Base-by-base conservation (phyloP, 1,284 basidiomycete species). In the Cutaneotrichosporon curvatum region DNA sequence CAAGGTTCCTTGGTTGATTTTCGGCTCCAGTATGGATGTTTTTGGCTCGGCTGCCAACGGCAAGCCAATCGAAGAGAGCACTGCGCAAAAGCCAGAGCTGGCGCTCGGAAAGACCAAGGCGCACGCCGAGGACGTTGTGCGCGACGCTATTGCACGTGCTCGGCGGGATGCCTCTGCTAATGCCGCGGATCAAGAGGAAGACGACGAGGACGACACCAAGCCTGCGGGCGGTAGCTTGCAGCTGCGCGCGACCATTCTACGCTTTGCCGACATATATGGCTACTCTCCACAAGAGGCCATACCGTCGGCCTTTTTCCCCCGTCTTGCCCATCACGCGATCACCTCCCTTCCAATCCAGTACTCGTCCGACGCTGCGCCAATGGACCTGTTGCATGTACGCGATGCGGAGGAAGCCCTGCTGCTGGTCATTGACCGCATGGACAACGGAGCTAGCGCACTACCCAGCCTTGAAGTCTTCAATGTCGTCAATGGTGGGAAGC, bases 201-300 rank as follows among this genome's bases (percentile, higher is more conserved):
- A 32, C 10, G 34, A 35, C 30, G 43, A 35, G 15, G 19, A 35
- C 18, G 23, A 28, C 18, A 15, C 33, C 7, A 7, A 23, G 7
- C 11, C 11, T 7, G 15, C 16, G 2, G 31, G 16, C 6, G 10
- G 16, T 18, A 37, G 25, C n/a, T n/a, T 32, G 6, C 21, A 25
- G 30, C 40, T 50, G 22, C 48, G 43, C 31, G 48, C 39, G 16
- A 41, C 55, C n/a, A 60, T 70, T 22, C 39, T 71, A 8, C 61
- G 71, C 10, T 61, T 68, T 30, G 49, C 60, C n/a, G 61, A 65
- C 14, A 51, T 71, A 11, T 73, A 71, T 44, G 71, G 71, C 15
- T 64, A 60, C 39, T 45, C 51, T 1, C 55, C 58, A 9, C 11
- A 39, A 9, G 37, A 37, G 20, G 56, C 61, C 21, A 60, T 67